Evolutionary conservation across 2,329 filamentous ascomycete genomes (phyloP), one percentile per base, ranked within the genome.

Genomic region (Colletotrichum horii): DNA sequence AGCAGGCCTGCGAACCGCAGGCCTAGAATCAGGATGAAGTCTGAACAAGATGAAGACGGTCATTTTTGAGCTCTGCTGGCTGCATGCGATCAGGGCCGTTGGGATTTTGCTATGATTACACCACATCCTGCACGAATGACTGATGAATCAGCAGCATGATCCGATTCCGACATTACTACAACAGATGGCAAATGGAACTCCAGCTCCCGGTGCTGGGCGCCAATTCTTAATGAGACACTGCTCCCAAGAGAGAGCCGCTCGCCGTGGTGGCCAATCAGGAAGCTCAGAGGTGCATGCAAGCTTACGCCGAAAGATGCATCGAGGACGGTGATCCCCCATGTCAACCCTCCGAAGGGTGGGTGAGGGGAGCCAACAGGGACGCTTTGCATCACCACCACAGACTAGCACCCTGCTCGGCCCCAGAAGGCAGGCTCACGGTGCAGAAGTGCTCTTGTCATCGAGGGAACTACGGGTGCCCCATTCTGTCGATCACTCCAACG

Each of bases 261-360:
- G 58, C 28, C 19, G 19, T 19, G 26, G 8, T 61, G 36, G 22
- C 71, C 66, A 75, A 75, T 71, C 30, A 75, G 8, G 28, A 15
- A 62, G 61, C 71, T 66, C 16, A 6, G 28, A n/a, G 32, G 16
- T 30, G 19, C n/a, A 74, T 60, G 56, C 43, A 65, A 48, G 16
- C 32, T 58, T 66, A 34, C 64, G n/a, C 74, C 69, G 74, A 77
- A 70, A 64, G 48, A 61, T 76, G 76, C 76, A 58, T 77, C 58
- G 58, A 66, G 38, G 69, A 69, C 64, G 69, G 73, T 60, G 69
- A 76, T 69, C 69, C 68, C 62, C 69, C 36, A 74, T 52, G 70
- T 58, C 55, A 65, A 69, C 38, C 64, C 62, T 70, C 56, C 48
- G 62, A 24, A 72, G 62, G 61, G 48, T 61, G 55, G n/a, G 64